Evolutionary conservation across 768 basidiomycete genomes (phyloP).

Genomic region (Boletellus sp.): DNA sequence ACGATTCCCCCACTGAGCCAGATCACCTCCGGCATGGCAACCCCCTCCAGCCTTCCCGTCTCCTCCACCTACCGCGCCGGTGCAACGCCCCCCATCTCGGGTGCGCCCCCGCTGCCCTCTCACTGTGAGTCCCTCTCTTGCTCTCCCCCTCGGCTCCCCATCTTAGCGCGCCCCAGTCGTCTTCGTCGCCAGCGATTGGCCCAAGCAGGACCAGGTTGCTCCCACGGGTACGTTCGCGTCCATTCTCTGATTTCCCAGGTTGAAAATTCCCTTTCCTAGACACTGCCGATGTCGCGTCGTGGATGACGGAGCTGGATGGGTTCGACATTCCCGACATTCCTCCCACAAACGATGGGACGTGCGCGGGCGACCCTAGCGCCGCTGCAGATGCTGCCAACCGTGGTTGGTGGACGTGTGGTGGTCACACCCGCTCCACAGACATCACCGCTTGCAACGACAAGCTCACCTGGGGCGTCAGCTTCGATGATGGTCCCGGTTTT

Average conservation of each 20-base stretch:
- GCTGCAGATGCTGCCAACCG: constrained; percentile 54
- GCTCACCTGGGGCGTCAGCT: constrained; percentile 76
- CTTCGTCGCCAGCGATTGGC: constrained; percentile 52
- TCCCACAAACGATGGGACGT: constrained; percentile 68
- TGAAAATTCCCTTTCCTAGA: background rate
- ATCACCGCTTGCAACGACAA: constrained; percentile 67
- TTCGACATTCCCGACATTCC: constrained; percentile 61
- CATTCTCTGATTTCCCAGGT: background rate
- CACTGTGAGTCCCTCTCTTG: constrained; percentile 42
- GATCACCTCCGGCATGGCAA: constrained; percentile 64
- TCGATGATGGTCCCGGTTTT: constrained; percentile 83
- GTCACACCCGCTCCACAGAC: constrained; percentile 54
- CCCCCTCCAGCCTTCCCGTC: constrained; percentile 44
- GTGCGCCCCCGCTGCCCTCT: constrained; percentile 64
- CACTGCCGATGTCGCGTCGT: constrained; percentile 53
- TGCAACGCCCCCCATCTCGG: constrained; percentile 55
- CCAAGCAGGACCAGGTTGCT: constrained; percentile 56
- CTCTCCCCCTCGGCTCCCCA: background rate
- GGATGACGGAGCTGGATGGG: constrained; percentile 76
- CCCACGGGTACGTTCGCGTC: constrained; percentile 45
- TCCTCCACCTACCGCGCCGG: constrained; percentile 57
- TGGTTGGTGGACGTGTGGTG: constrained; percentile 93
- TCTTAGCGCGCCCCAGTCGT: constrained; percentile 36
- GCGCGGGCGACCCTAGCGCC: constrained; percentile 53
- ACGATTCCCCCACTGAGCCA: constrained; percentile 54